Evolutionary conservation across 1,284 basidiomycete species (phyloP).

Genomic region (Papiliotrema laurentii): DNA sequence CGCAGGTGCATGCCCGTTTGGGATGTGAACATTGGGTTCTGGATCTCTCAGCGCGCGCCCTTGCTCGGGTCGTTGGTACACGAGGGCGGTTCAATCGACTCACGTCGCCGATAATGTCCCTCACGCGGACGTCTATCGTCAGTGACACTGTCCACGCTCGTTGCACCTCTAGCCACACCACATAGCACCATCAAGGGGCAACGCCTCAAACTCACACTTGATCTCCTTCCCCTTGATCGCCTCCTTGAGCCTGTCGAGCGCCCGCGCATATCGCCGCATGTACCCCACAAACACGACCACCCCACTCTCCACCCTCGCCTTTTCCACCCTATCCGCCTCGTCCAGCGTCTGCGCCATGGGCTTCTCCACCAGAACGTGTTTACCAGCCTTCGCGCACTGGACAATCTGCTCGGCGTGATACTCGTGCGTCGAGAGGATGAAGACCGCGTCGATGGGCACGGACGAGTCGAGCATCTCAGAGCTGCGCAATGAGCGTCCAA

Average conservation of each 20-base stretch:
- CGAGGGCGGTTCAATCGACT: constrained; percentile 5
- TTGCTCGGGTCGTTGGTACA: background rate
- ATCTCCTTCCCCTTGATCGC: constrained; percentile 38
- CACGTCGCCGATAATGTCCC: constrained; percentile 49
- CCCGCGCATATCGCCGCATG: constrained; percentile 46
- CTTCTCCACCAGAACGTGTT: constrained; percentile 45
- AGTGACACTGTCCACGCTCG: too few relatives aligned
- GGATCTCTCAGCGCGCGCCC: background rate
- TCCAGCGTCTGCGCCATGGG: constrained; percentile 38
- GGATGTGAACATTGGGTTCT: constrained; percentile 47
- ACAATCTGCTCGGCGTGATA: constrained; percentile 20
- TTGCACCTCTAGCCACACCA: too few relatives aligned
- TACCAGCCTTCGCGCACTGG: constrained; percentile 24
- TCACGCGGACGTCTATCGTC: constrained; percentile 30
- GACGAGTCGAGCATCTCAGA: constrained; percentile 16
- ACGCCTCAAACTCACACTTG: constrained; percentile 27
- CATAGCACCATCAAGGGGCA: background rate
- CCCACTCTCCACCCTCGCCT: constrained; percentile 26
- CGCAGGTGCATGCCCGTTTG: constrained; percentile 41
- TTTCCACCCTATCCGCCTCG: constrained; percentile 35
- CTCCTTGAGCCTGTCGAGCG: constrained; percentile 36
- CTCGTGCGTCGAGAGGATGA: constrained; percentile 18
- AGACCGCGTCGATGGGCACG: constrained; percentile 20
- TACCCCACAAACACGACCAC: constrained; percentile 44
- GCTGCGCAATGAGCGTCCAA: too few relatives aligned